Percentiles rank a stretch among this genome's conserved stretches.
These are phyloP conservation scores for Tephrocybe sp. DNA, from an alignment of 768 basidiomycete species.

Conservation along the genomic window DNA sequence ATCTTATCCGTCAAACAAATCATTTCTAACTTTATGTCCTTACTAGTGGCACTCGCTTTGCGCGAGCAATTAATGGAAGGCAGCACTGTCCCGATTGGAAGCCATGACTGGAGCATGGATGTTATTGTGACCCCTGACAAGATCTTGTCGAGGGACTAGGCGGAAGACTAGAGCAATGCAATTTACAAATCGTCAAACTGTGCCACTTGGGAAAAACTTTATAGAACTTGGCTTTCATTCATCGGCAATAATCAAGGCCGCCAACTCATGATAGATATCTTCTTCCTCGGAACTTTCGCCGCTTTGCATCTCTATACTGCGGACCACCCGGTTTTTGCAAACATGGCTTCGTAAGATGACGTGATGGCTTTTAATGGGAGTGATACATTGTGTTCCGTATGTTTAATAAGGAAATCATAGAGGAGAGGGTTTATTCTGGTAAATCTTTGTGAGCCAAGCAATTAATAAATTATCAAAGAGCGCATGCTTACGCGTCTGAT, in stretches of 20 bases:
- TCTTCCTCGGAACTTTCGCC: constrained; percentile 26
- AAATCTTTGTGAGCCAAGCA: not conserved
- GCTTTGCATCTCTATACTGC: constrained; percentile 12
- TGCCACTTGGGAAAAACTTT: too few relatives aligned
- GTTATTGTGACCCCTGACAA: constrained; percentile 49
- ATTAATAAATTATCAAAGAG: not conserved
- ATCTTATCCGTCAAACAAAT: constrained; percentile 8
- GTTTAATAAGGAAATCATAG: constrained; percentile 28
- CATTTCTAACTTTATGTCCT: not conserved
- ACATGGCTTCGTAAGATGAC: constrained; percentile 30
- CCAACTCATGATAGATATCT: not conserved
- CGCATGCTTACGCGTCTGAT: constrained; percentile 24
- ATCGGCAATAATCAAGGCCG: too few relatives aligned
- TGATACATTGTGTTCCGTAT: constrained; percentile 22
- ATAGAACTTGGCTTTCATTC: too few relatives aligned
- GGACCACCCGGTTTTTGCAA: constrained; percentile 24
- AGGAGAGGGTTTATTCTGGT: constrained; percentile 29
- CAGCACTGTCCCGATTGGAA: constrained; percentile 51
- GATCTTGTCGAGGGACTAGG: constrained; percentile 16
- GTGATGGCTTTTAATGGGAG: constrained; percentile 20
- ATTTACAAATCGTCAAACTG: too few relatives aligned
- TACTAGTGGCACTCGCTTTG: constrained; percentile 61
- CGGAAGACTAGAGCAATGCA: too few relatives aligned
- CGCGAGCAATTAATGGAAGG: constrained; percentile 59
- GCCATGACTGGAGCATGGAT: constrained; percentile 67